Conservation (phyloP, 345 rosid species). For the Populus tremula region DNA sequence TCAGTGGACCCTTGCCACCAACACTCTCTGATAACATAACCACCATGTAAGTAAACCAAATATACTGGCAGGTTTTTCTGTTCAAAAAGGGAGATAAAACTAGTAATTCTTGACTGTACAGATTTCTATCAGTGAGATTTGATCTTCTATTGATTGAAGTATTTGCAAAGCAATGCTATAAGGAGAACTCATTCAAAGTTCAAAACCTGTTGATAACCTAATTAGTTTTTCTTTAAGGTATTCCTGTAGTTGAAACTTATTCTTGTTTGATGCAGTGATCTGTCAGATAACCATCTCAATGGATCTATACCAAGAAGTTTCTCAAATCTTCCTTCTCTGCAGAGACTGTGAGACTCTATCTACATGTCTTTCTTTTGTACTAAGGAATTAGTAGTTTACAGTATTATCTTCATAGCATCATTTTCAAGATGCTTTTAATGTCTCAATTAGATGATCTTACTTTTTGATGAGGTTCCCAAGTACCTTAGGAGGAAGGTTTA, state of each 20-base stretch:
- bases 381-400: background rate
- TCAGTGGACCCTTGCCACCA: conserved; percentile 64
- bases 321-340: conserved; percentile 68
- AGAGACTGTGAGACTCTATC: conserved; percentile 60
- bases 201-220: background rate
- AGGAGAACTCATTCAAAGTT: background rate
- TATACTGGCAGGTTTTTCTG: no score
- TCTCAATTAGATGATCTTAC: no score
- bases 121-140: no score
- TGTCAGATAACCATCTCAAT: conserved; percentile 62
- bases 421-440: no score
- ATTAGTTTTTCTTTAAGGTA: background rate
- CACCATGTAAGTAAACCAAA: conserved; percentile 51
- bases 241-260: background rate
- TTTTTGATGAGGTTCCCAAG: no score
- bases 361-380: background rate
- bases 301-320: conserved; percentile 70
- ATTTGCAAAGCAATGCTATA: background rate
- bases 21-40: conserved; percentile 57
- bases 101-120: no score
- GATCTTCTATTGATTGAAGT: background rate
- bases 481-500: no score
- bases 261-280: conserved; percentile 49
- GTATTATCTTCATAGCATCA: no score
- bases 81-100: no score